Evolutionary conservation across 148 eudicot species (phyloP).

Genomic region (Silene latifolia): DNA sequence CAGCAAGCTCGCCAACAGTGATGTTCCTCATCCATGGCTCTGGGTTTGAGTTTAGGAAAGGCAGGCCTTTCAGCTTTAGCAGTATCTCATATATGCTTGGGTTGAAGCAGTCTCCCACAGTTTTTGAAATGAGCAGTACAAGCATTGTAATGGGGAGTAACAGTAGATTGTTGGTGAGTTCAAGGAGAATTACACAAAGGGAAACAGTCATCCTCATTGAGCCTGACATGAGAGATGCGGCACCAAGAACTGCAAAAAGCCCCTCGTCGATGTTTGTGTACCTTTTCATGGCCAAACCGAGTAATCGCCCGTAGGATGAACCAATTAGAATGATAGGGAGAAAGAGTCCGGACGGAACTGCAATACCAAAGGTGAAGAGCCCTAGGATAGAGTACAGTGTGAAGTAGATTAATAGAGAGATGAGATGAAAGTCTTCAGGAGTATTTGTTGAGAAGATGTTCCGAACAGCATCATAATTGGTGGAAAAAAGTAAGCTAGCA

Average conservation of each 20-base stretch:
- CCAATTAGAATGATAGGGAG: slow-evolving; percentile 85
- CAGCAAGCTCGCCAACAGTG: slow-evolving; percentile 73
- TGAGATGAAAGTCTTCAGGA: slow-evolving; percentile 43
- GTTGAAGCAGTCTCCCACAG: slow-evolving; percentile 83
- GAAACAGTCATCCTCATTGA: slow-evolving; percentile 98
- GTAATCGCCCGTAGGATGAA: slow-evolving; percentile 78
- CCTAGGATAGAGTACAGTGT: slow-evolving; percentile 59
- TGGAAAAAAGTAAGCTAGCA: slow-evolving; percentile 72
- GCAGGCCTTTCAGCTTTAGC: slow-evolving; percentile 76
- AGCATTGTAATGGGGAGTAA: slow-evolving; percentile 81
- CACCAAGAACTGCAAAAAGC: slow-evolving; percentile 82
- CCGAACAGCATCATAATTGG: slow-evolving; percentile 80
- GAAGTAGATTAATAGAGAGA: slow-evolving; percentile 60
- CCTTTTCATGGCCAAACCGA: slow-evolving; percentile 59
- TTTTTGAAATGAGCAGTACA: slow-evolving; percentile 80
- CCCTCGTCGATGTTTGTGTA: slow-evolving; percentile 70
- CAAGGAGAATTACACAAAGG: slow-evolving; percentile 77
- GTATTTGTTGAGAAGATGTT: slow-evolving; percentile 84
- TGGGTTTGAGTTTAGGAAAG: slow-evolving; percentile 71
- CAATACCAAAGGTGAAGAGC: slow-evolving; percentile 80
- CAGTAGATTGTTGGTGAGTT: slow-evolving; percentile 77
- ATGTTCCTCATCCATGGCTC: slow-evolving; percentile 92
- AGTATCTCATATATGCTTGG: slow-evolving; percentile 76
- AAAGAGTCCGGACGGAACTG: slow-evolving; percentile 89
- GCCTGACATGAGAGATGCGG: slow-evolving; percentile 90